Base-by-base conservation (phyloP, 805 yeast species). In the Groenewaldozyma salmanticensis region DNA sequence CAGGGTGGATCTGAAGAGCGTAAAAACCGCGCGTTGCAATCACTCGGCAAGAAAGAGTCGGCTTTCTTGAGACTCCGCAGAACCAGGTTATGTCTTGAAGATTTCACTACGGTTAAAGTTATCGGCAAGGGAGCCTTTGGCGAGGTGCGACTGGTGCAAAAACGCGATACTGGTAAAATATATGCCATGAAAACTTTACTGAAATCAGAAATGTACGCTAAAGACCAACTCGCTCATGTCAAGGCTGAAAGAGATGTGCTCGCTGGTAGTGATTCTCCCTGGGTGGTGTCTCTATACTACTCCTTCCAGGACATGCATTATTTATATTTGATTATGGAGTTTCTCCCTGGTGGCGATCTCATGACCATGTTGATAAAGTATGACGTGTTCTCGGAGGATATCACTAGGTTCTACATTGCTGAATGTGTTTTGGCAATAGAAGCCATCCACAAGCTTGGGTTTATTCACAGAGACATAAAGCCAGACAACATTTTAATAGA, bases 101-200 rank as follows among this genome's bases (percentile, higher is more conserved):
- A 87, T 63, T 84, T 87, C 63, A 74, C 70, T 44, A 87, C 96
- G 1, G 94, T 87, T 41, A 86, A 86, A 62, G 95, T 82, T 27
- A 74, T 77, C 49, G 98, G 98, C 38, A 92, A 92, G 60, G 98
- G 98, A 48, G 96, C 98, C 0, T 92, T 92, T 66, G 98, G 98
- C 47, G 96, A 87, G 57, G 98, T 92, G 27, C 74, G 96, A 47
- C 68, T 92, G 40, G 97, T 92, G 11, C 96, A 92, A 57, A 90
- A 88, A 67, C 71, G 68, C 40, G 98, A 92, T 61, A 81, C 92
- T 1, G 95, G 95, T 40, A 81, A 83, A 62, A 88, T 83, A 27
- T 87, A 79, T 66, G 95, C 95, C 37, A 92, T 85, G 98, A 87
- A 87, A 64, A 88, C 96, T 3, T 72, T 81, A 54, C 71, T 81